Conservation (phyloP, 2,329 filamentous ascomycete species). For the Monosporascus ibericus region DNA sequence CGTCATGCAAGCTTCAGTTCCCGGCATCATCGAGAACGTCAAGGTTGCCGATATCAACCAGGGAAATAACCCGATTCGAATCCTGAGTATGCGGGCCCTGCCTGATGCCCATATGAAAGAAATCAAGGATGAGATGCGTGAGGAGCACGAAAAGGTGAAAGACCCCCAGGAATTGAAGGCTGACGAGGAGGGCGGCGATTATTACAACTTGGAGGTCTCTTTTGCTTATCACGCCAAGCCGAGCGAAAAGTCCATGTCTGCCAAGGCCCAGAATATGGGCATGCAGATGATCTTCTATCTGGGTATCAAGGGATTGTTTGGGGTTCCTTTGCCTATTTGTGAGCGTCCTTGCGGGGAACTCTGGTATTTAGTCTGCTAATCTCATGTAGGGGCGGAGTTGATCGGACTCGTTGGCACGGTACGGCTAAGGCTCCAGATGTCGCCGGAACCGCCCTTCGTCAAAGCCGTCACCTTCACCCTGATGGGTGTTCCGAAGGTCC, state of each 20-base stretch:
- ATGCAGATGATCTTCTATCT: slow-evolving; percentile 95
- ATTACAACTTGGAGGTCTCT: slow-evolving; percentile 86
- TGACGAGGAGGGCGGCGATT: slow-evolving; percentile 84
- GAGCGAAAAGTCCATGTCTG: slow-evolving; percentile 60
- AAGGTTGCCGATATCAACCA: slow-evolving; percentile 93
- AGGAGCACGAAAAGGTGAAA: slow-evolving; percentile 72
- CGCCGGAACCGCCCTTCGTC: slow-evolving; percentile 84
- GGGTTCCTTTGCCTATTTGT: slow-evolving; percentile 79
- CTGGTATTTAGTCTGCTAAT: slow-evolving; percentile 6
- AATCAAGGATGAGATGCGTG: slow-evolving; percentile 73
- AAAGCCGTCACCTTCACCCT: slow-evolving; percentile 90
- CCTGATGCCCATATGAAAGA: slow-evolving; percentile 77
- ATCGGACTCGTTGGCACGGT: slow-evolving; percentile 85
- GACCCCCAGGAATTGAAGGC: slow-evolving; percentile 83
- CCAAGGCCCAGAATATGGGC: slow-evolving; percentile 90
- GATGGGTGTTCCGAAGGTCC: slow-evolving; percentile 87
- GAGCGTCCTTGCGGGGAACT: slow-evolving; percentile 12
- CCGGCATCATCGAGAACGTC: slow-evolving; percentile 86
- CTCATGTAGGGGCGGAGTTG: slow-evolving; percentile 63
- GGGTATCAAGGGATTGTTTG: slow-evolving; percentile 82
- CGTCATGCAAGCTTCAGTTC: slow-evolving; percentile 94
- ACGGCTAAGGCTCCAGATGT: slow-evolving; percentile 74
- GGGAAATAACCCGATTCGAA: slow-evolving; percentile 81
- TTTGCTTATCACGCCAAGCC: slow-evolving; percentile 89
- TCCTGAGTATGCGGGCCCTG: slow-evolving; percentile 79